Base-by-base conservation (phyloP, 257 asterid genomes). In the Hygrophila difformis region DNA sequence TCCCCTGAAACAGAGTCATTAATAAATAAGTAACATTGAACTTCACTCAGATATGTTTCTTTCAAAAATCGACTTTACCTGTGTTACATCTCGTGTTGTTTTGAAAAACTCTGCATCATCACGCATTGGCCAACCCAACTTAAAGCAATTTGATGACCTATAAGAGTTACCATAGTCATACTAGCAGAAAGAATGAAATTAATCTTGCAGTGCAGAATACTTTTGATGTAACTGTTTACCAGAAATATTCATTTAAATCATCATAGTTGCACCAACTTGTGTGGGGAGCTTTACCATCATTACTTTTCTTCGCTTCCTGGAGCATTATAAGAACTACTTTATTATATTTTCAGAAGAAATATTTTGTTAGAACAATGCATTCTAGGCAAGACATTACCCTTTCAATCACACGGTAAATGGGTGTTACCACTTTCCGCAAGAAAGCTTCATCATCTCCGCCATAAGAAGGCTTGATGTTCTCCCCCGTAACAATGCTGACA, bases 401-500 rank as follows among this genome's bases (percentile, higher is more conserved):
- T 38, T 79, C 92, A 63, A 91, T 82, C 67, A 91, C 96, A 50
- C 76, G 78, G 66, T 91, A 85, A 46, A 91, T 80, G 51, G 98
- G 98, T 9, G 86, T 79, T 59, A 91, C 66, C 55, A 91, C 96
- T 65, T 80, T 85, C 51, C 88, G 65, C 64, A 91, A 66, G 68
- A 91, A 91, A 55, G 93, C 70, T 68, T 82, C 98, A 33, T 79
- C 93, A 55, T 82, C 93, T 61, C 98, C 98, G 51, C 98, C 94
- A 57, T 85, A 85, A 62, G 98, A 91, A 56, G 98, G 96, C 68
- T 82, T 91, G 67, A 91, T 85, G 59, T 91, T 91, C 72, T 86
- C 98, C 49, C 98, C 98, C 17, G 98, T 91, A 62, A 86, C 98
- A 49, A 91, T 74, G 83, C 98, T 91, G 45, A 91, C 98, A 65